Base-by-base conservation (phyloP, 2,329 filamentous ascomycete species). In the Macrophomina tecta region DNA sequence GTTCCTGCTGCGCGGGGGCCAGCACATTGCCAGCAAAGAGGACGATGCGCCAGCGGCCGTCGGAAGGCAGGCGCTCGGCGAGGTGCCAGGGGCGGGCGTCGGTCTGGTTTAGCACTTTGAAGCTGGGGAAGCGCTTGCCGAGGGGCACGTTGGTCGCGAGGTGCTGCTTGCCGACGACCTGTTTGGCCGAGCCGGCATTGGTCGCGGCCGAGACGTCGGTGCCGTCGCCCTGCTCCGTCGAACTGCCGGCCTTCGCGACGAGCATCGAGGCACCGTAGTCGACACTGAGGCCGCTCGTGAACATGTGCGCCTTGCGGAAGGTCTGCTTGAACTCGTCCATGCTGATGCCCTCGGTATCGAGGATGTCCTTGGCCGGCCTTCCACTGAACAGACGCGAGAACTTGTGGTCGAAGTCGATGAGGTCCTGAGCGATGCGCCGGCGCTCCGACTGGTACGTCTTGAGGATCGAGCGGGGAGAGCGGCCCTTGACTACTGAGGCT, bases 261-360 rank as follows among this genome's bases (percentile, higher is more conserved):
- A 90, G 81, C 56, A 82, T 73, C 72, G 83, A 88, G 2, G 82
- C 73, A 5, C 81, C 82, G 72, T 91, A 91, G 72, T 89, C 79
- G 38, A 90, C 86, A 68, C 78, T 83, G 5, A 84, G 76, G 0
- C 87, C 87, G 16, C 83, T 84, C 4, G 87, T 83, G 72, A 90
- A 90, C 71, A 86, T 69, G 69, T 87, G 86, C 1, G 86, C 85
- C 69, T 87, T 87, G 34, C 84, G 72, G 70, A 90, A 89, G 0
- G 84, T 84, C 0, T 84, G 76, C 70, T 89, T 87, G 79, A 91
- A 90, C 40, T 85, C 85, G 0, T 84, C 82, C 85, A 90, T 87
- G 69, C 80, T 86, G 65, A 90, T 84, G 0, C 88, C 87, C 56
- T 84, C 84, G 67, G 85, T 84, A 69, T 90, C 87, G 77, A 86